Percentiles rank a stretch among this genome's conserved stretches.
Evolutionary conservation across 371 early-diverging fungal species (phyloP).

Genomic region (Rhizopus arrhizus): DNA sequence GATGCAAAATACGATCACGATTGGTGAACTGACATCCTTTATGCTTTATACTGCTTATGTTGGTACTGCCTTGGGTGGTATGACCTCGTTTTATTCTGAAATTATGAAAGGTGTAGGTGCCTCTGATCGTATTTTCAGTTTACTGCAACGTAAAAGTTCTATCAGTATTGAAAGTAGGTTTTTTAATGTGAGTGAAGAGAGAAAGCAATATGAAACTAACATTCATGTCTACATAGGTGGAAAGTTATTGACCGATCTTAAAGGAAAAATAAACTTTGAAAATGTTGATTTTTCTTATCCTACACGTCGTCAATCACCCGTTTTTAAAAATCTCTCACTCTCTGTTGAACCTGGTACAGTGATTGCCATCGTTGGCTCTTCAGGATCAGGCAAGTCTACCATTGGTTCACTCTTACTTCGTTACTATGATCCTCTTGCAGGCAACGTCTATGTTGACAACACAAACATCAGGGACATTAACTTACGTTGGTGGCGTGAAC

Average conservation of each 20-base stretch:
- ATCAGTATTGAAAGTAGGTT: slow-evolving; percentile 43
- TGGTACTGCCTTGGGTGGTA: slow-evolving; percentile 70
- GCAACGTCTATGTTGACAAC: slow-evolving; percentile 63
- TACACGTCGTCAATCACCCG: slow-evolving; percentile 60
- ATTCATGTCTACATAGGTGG: slow-evolving; percentile 30
- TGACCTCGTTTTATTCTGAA: slow-evolving; percentile 81
- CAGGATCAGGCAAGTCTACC: slow-evolving; percentile 79
- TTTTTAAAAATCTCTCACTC: slow-evolving; percentile 67
- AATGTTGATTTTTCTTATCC: slow-evolving; percentile 75
- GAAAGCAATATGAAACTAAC: not conserved
- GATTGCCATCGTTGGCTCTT: slow-evolving; percentile 63
- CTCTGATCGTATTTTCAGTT: slow-evolving; percentile 68
- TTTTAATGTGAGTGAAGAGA: not conserved
- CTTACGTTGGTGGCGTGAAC: slow-evolving; percentile 56
- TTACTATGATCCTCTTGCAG: slow-evolving; percentile 66
- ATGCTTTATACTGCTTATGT: slow-evolving; percentile 85
- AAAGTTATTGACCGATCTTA: slow-evolving; percentile 36
- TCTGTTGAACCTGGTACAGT: slow-evolving; percentile 69
- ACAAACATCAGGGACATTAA: slow-evolving; percentile 56
- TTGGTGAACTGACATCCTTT: slow-evolving; percentile 82
- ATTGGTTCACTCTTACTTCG: slow-evolving; percentile 68
- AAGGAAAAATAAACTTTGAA: slow-evolving; percentile 67
- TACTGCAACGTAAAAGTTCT: slow-evolving; percentile 61
- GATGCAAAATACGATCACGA: slow-evolving; percentile 62
- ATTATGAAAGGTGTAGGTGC: slow-evolving; percentile 87